Base-by-base conservation (phyloP, 768 basidiomycete genomes). In the Tylopilus sp. region DNA sequence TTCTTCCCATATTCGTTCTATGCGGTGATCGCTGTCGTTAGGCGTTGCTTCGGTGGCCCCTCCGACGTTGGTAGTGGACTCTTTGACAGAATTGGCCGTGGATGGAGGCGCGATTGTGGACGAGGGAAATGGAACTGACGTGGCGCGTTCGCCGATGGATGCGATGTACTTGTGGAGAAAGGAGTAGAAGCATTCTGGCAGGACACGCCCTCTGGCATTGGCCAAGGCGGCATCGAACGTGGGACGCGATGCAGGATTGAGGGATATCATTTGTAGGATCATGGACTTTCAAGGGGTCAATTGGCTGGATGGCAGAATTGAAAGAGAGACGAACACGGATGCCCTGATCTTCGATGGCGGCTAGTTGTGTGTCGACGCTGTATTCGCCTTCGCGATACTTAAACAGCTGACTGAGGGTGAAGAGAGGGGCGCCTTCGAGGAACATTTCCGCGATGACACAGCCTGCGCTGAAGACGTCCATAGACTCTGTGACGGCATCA, bases 391-490 rank as follows among this genome's bases (percentile, higher is more conserved):
- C 86, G 33, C 93, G 73, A 62, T 95, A 99, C 68, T 94, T 93
- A 79, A 91, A 98, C 50, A 99, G 73, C 64, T 98, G 95, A 66
- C 91, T 93, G 44, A 99, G 77, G 1, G 89, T 92, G 73, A 98
- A 98, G 47, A 97, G 76, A 3, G 89, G 89, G 0, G 90, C 85
- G 2, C 97, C 97, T 64, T 99, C 97, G 52, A 94, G 75, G 73
- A 97, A 98, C 55, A 99, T 77, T 69, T 99, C 97, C 1, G 94
- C 92, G 31, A 98, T 81, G 13, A 98, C 94, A 66, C 95, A 98
- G 21, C 97, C 97, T 1, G 81, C 80, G 57, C 93, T 92, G 63
- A 98, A 99, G 45, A 94, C 88, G 66, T 99, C 97, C 97, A 99
- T 99, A 4, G 88, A 79, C 70, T 99, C 93, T 1, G 93, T 95